These are phyloP conservation scores for Fusarium compactum DNA, from an alignment of 2,329 filamentous ascomycete genomes.

Conservation along the genomic window DNA sequence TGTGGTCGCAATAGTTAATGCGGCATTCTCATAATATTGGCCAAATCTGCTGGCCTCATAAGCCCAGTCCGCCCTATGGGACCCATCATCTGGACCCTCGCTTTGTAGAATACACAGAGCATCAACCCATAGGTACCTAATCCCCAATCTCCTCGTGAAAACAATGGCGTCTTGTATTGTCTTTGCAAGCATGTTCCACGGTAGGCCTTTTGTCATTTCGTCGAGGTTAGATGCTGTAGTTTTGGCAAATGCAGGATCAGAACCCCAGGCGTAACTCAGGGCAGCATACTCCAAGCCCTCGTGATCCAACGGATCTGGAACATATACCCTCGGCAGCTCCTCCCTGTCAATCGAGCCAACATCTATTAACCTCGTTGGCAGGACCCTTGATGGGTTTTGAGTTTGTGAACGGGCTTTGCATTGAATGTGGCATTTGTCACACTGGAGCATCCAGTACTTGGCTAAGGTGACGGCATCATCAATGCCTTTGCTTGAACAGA, in stretches of 20 bases:
- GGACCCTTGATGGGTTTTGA: not conserved
- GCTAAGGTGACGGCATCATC: not conserved
- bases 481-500: not conserved
- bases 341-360: not conserved
- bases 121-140: conserved; percentile 4
- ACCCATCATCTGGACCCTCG: not conserved
- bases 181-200: not conserved
- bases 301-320: not conserved
- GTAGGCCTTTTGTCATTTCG: not conserved
- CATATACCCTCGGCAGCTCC: not conserved
- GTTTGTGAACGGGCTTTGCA: not conserved
- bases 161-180: not conserved
- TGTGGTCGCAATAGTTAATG: not conserved
- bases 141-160: not conserved
- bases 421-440: not conserved
- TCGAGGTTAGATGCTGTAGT: not conserved
- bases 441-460: not conserved
- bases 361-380: conserved; percentile 2
- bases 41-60: conserved; percentile 9
- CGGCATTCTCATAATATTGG: conserved; percentile 4
- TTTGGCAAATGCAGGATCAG: not conserved
- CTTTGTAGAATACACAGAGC: conserved; percentile 14
- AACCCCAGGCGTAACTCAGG: conserved; percentile 16
- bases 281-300: not conserved
- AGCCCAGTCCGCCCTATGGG: conserved; percentile 1